Conservation (phyloP, 257 asterid genomes). For the Voacanga thouarsii region DNA sequence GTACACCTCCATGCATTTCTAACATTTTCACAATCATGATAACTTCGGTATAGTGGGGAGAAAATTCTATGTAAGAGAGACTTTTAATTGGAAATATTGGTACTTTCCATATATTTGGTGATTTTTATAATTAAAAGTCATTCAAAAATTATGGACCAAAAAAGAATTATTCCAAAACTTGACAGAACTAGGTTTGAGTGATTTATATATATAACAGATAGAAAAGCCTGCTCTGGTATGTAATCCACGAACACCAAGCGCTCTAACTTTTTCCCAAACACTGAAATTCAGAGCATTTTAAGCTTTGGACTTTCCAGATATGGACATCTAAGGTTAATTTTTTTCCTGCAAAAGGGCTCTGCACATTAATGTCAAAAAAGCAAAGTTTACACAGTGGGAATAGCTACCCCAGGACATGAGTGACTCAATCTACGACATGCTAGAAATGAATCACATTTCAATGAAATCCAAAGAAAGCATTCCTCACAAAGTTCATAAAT, state of each 20-base stretch:
- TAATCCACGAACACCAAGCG: background rate
- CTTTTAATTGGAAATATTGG: background rate
- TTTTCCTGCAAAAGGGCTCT: too few species aligned
- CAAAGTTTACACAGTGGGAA: too few species aligned
- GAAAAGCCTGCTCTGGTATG: background rate
- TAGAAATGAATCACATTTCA: slow-evolving; percentile 7
- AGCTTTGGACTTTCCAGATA: background rate
- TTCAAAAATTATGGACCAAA: background rate
- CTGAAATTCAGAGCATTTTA: background rate
- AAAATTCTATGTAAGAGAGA: background rate
- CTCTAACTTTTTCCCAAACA: background rate
- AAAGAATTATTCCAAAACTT: background rate
- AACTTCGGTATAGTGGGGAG: background rate
- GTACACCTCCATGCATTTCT: background rate
- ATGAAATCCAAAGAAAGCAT: background rate
- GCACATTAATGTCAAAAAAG: too few species aligned
- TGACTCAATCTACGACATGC: too few species aligned
- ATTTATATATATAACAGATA: background rate
- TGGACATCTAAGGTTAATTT: background rate
- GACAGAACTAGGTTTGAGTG: background rate
- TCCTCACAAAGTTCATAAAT: background rate
- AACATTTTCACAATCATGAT: background rate
- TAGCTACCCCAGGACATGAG: too few species aligned
- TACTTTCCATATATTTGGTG: background rate
- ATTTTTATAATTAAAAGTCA: background rate